Base-by-base conservation (phyloP, 2,329 filamentous ascomycete genomes). In the Colletotrichum camelliae region DNA sequence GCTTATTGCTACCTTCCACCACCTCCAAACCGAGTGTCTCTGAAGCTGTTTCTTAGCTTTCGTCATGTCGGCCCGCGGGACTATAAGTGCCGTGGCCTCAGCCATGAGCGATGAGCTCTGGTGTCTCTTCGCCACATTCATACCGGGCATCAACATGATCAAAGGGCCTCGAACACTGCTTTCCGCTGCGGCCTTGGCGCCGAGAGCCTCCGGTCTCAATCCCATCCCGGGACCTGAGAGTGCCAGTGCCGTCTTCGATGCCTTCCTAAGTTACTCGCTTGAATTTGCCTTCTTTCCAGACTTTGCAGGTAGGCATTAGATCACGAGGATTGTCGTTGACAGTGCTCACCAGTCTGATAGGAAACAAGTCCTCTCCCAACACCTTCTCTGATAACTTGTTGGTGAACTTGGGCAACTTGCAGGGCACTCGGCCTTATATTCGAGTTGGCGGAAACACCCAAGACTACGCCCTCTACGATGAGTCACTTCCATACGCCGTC, bases 391-490 rank as follows among this genome's bases (percentile, higher is more conserved):
- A 92, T 75, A 91, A 90, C 65, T 85, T 93, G 8, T 82, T 93
- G 31, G 86, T 88, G 37, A 93, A 92, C 72, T 79, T 93, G 24
- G 89, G 85, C 2, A 80, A 86, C n/a, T 79, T 92, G 5, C 86
- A 85, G 16, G 91, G 91, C 10, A 86, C 85, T 8, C 92, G 91
- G 77, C 92, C 92, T 3, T 87, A 90, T 78, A 89, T 93, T 71
- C 86, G 92, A 18, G 91, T 93, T 2, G 91, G 92, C 5, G 92
- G 92, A n/a, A 93, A 93, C 79, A 93, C 92, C 0, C 92, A 93
- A 82, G 91, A 93, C 83, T 92, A 90, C 77, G 90, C 91, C 7
- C 85, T 93, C 48, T 93, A 91, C 81, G 88, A 93, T 77, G 83
- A 87, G 2, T 87, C 86, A 5, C 87, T 92, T 7, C 80, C 85